A percentile compares a stretch with the other conserved stretches of the same genome.
These are phyloP conservation scores for Stachybotrys echinatus DNA, from an alignment of 2,329 filamentous ascomycete species.

Conservation along the genomic window DNA sequence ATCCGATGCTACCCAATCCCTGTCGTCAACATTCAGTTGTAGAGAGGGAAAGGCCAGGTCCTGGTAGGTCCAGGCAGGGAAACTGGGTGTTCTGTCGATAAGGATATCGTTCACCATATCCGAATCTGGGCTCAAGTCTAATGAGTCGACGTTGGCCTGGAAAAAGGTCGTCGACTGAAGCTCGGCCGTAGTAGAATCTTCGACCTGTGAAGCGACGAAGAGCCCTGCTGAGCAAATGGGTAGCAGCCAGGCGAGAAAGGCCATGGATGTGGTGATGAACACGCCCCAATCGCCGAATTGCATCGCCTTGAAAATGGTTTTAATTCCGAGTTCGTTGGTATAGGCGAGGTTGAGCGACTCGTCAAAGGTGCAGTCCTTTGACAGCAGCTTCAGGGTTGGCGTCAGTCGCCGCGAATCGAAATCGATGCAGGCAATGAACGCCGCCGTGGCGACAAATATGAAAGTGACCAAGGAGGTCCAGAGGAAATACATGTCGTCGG, in stretches of 20 bases:
- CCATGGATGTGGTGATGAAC: conserved; percentile 16
- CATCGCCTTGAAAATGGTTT: conserved; percentile 16
- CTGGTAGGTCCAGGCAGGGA: conserved; percentile 19
- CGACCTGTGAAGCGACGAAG: conserved; percentile 15
- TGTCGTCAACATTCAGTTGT: conserved; percentile 9
- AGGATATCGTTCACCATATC: conserved; percentile 13
- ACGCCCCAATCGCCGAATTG: conserved; percentile 18
- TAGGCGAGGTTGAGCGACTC: conserved; percentile 19
- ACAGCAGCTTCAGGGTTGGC: conserved; percentile 16
- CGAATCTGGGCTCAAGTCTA: conserved; percentile 7
- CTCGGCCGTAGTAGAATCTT: conserved; percentile 12
- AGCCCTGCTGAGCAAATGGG: conserved; percentile 21
- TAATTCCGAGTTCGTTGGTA: conserved; percentile 19
- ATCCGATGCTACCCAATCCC: conserved; percentile 15
- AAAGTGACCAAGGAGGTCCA: conserved; percentile 21
- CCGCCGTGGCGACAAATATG: conserved; percentile 10
- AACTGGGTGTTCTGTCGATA: conserved; percentile 12
- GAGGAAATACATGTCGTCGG: conserved; percentile 11
- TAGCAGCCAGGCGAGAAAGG: conserved; percentile 20
- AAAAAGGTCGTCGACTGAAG: conserved; percentile 15
- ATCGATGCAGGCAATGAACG: conserved; percentile 18
- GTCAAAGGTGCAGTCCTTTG: conserved; percentile 13
- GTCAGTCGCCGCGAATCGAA: conserved; percentile 18
- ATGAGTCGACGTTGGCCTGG: conserved; percentile 12
- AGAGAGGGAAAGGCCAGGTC: conserved; percentile 16